These are phyloP conservation scores for Neolentinus lepideus DNA, from an alignment of 1,284 basidiomycete species.

Conservation along the genomic window DNA sequence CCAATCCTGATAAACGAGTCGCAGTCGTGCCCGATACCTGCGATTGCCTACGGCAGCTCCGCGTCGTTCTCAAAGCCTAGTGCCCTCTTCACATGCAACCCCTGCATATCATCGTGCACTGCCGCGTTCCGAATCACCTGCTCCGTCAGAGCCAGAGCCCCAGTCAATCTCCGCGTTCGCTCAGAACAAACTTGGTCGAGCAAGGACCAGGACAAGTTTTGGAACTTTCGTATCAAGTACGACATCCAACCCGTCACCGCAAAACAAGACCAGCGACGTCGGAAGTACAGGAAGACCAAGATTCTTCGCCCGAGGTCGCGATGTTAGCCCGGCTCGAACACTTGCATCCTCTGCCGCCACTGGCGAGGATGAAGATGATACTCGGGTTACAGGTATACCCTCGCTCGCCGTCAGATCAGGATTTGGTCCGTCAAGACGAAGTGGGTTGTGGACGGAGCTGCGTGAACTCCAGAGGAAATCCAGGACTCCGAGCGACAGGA, in stretches of 20 bases:
- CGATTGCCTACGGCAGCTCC: slow-evolving; percentile 47
- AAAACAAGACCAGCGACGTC: background rate
- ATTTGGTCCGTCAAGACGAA: slow-evolving; percentile 29
- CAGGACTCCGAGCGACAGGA: slow-evolving; percentile 34
- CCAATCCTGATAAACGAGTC: background rate
- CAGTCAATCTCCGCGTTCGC: background rate
- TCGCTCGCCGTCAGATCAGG: slow-evolving; percentile 21
- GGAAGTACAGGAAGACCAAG: slow-evolving; percentile 7
- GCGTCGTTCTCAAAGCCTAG: slow-evolving; percentile 9
- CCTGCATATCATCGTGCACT: slow-evolving; percentile 6
- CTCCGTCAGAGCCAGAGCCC: background rate
- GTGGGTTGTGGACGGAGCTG: slow-evolving; percentile 53
- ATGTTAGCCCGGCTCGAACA: slow-evolving; percentile 7
- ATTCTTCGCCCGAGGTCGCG: slow-evolving; percentile 17
- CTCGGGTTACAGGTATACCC: slow-evolving; percentile 30
- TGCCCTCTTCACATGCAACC: slow-evolving; percentile 5
- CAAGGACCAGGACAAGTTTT: background rate
- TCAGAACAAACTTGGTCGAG: background rate
- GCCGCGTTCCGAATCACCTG: slow-evolving; percentile 5
- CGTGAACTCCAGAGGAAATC: slow-evolving; percentile 42
- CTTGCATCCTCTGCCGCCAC: background rate
- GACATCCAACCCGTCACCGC: slow-evolving; percentile 6
- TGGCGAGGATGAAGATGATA: background rate
- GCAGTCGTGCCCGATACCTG: slow-evolving; percentile 59
- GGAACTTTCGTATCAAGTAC: slow-evolving; percentile 1